These are phyloP conservation scores for Geotrichum siamense DNA, from an alignment of 1,139 yeast genomes.

Conservation along the genomic window DNA sequence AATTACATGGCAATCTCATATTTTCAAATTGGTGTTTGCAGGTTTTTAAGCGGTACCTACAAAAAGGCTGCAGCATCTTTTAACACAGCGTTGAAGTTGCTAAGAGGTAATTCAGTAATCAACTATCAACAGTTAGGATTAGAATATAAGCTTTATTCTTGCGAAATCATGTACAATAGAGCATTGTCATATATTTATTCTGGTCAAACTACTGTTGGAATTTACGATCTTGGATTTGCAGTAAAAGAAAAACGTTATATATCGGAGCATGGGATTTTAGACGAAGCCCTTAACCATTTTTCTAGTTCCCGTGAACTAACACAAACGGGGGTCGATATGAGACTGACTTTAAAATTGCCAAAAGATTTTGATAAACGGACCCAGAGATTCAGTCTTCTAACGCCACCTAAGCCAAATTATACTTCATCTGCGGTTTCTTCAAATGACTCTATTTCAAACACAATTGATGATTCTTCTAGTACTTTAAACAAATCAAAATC, in stretches of 20 bases:
- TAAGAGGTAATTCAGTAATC: constrained; percentile 25
- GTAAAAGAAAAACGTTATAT: constrained; percentile 22
- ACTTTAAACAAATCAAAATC: background rate
- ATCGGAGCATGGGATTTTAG: constrained; percentile 23
- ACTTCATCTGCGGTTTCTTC: background rate
- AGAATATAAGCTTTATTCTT: constrained; percentile 23
- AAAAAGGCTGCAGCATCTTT: constrained; percentile 23
- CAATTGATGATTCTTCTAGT: background rate
- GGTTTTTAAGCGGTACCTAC: constrained; percentile 22
- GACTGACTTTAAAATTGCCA: constrained; percentile 11
- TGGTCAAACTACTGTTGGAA: constrained; percentile 21
- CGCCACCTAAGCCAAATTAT: constrained; percentile 12
- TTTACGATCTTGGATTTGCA: constrained; percentile 22
- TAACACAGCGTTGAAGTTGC: constrained; percentile 22
- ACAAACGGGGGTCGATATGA: constrained; percentile 5
- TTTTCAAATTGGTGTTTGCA: constrained; percentile 26
- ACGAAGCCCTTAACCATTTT: constrained; percentile 22
- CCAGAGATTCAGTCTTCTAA: constrained; percentile 16
- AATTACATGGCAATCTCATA: constrained; percentile 25
- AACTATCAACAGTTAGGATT: constrained; percentile 26
- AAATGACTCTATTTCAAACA: background rate
- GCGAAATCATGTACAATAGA: constrained; percentile 25
- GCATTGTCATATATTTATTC: constrained; percentile 23
- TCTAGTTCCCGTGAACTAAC: constrained; percentile 11
- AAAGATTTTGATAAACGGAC: constrained; percentile 9